Evolutionary conservation across 1,139 yeast species (phyloP), one percentile per base, ranked within the genome.

Genomic region (Hyphopichia buzzinii): DNA sequence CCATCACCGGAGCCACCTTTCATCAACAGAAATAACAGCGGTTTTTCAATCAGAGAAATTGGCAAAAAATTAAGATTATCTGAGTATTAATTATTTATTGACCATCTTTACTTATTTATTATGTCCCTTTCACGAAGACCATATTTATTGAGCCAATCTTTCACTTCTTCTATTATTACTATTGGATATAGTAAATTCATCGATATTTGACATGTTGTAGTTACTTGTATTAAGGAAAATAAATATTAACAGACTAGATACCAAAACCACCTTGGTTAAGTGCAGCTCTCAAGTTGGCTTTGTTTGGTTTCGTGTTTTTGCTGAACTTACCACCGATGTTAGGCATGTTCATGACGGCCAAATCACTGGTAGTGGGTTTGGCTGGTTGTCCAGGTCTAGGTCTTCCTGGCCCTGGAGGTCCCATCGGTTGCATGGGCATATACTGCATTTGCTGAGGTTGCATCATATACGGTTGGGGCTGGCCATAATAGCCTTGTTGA

Each of bases 61-160:
- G 90, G 87, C 33, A 79, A 84, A 54, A 84, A 84, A 59, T 63
- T 84, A 44, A 67, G 92, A 47, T 67, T 84, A 36, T 79, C 89
- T 2, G 94, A 84, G 57, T 84, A 84, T 49, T 84, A 58, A 53
- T 31, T 37, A 29, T 37, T 23, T 34, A 31, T 34, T 30, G 17
- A 26, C 21, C 24, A 17, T 12, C 8, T n/a, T 25, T 13, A 25
- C 30, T 33, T 32, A 32, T 30, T 33, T 34, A 33, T 32, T 35
- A n/a, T n/a, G n/a, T n/a, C n/a, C n/a, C n/a, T n/a, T n/a, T n/a
- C n/a, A n/a, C n/a, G n/a, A n/a, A n/a, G n/a, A n/a, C n/a, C n/a
- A n/a, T n/a, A n/a, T n/a, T n/a, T n/a, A n/a, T n/a, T n/a, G n/a
- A n/a, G n/a, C n/a, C n/a, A n/a, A n/a, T n/a, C n/a, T n/a, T n/a